Conservation (phyloP, 768 basidiomycete species). For the Hygrocybe coccinea region DNA sequence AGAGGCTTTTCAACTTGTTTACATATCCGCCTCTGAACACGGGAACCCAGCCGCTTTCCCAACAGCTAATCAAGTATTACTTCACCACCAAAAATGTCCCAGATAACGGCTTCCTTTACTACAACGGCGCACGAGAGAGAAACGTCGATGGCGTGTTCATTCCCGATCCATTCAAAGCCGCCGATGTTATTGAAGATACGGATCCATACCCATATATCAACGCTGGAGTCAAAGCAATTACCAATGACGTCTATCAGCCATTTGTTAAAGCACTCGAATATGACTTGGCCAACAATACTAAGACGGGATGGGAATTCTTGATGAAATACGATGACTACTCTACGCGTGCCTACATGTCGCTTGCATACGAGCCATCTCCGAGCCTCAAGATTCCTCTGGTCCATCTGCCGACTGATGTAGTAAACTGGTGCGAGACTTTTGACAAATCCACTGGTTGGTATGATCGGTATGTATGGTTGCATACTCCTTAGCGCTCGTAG, state of each 20-base stretch:
- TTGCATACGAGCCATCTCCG: slow-evolving; percentile 13
- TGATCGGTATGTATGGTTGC: slow-evolving; percentile 18
- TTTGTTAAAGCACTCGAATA: slow-evolving; percentile 21
- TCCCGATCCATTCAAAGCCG: slow-evolving; percentile 13
- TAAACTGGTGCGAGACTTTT: slow-evolving; percentile 35
- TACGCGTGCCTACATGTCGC: slow-evolving; percentile 19
- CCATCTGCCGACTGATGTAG: slow-evolving; percentile 13
- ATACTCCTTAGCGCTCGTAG: background rate
- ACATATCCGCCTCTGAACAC: slow-evolving; percentile 23
- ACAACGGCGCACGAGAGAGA: slow-evolving; percentile 17
- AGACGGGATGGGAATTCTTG: slow-evolving; percentile 24
- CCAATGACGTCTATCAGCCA: slow-evolving; percentile 15
- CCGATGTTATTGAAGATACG: slow-evolving; percentile 1
- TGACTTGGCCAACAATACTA: slow-evolving; percentile 16
- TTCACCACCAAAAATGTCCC: slow-evolving; percentile 2
- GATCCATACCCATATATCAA: slow-evolving; percentile 8
- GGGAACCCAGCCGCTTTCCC: slow-evolving; percentile 11
- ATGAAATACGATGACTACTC: slow-evolving; percentile 28
- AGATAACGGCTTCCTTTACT: slow-evolving; percentile 16
- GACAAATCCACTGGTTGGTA: slow-evolving; percentile 28
- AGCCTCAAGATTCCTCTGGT: slow-evolving; percentile 14
- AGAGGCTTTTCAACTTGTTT: slow-evolving; percentile 27
- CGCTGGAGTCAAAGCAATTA: slow-evolving; percentile 4
- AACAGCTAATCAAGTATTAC: slow-evolving; percentile 14
- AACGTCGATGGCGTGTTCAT: background rate